Conservation (phyloP, 306 rosid species). For the Vigna hirtella region DNA sequence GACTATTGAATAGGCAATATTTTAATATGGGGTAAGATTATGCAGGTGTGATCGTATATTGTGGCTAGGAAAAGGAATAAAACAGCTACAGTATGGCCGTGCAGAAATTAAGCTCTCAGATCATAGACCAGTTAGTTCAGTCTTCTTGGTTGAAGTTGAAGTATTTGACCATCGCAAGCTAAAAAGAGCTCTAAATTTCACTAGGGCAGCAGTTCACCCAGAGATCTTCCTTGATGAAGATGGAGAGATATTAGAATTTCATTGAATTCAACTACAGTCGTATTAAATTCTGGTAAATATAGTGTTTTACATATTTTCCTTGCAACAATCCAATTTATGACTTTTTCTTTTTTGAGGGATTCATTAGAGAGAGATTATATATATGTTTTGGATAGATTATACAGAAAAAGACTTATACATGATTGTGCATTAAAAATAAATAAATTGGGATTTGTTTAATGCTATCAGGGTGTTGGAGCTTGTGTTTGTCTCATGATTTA, state of each 20-base stretch:
- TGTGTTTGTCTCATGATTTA: background rate
- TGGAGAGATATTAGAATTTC: constrained; percentile 28
- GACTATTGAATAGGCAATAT: background rate
- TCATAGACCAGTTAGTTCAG: constrained; percentile 87
- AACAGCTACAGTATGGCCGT: constrained; percentile 69
- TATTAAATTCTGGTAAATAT: background rate
- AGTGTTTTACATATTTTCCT: background rate
- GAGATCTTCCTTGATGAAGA: constrained; percentile 65
- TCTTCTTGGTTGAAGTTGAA: constrained; percentile 80
- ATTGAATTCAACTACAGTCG: constrained; percentile 2
- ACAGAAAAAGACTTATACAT: background rate
- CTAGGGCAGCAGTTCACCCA: constrained; percentile 70
- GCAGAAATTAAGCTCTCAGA: constrained; percentile 76
- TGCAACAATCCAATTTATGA: background rate
- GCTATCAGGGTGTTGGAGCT: background rate
- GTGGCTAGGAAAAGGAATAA: constrained; percentile 86
- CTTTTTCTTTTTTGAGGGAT: too few relatives aligned
- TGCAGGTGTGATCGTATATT: constrained; percentile 94
- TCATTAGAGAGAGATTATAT: too few relatives aligned
- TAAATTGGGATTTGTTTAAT: background rate
- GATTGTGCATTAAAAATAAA: background rate
- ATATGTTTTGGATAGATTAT: background rate
- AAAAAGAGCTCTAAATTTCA: constrained; percentile 73
- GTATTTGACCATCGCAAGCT: constrained; percentile 83
- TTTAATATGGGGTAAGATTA: constrained; percentile 31